Conservation (phyloP, 1,139 yeast species). For the Cylindricascospora bacillispora region DNA sequence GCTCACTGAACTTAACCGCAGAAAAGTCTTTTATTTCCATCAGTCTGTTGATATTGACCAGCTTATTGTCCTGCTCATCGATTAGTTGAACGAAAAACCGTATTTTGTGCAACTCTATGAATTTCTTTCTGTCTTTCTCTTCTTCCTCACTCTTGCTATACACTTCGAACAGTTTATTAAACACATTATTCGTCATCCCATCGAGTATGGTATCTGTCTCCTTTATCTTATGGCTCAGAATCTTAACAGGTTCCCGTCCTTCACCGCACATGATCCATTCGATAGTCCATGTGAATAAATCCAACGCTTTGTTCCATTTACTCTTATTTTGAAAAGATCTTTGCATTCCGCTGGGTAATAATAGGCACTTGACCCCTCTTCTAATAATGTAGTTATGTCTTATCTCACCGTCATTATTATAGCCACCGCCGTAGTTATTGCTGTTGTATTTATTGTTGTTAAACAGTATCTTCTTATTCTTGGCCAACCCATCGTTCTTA, state of each 20-base stretch:
- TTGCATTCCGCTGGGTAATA: conserved; percentile 67
- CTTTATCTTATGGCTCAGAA: conserved; percentile 36
- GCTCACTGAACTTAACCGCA: too few relatives aligned
- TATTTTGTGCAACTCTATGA: conserved; percentile 10
- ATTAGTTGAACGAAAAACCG: too few relatives aligned
- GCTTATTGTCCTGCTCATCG: too few relatives aligned
- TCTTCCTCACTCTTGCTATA: too few relatives aligned
- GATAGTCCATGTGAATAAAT: conserved; percentile 63
- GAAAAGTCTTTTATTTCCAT: too few relatives aligned
- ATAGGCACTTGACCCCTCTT: conserved; percentile 40
- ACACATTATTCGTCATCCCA: conserved; percentile 20
- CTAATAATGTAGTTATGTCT: conserved; percentile 21
- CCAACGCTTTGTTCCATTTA: conserved; percentile 55
- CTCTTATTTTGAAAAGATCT: conserved; percentile 56
- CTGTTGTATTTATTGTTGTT: conserved; percentile 15
- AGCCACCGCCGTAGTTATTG: conserved; percentile 7
- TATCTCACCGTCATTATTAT: conserved; percentile 4
- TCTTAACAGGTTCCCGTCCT: conserved; percentile 19
- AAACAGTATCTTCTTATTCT: conserved; percentile 21
- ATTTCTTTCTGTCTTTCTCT: too few relatives aligned
- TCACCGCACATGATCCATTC: conserved; percentile 48
- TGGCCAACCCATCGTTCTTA: conserved; percentile 34
- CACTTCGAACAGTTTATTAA: conserved; percentile 16
- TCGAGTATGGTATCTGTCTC: conserved; percentile 19
- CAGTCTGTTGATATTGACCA: too few relatives aligned